Evolutionary conservation across 257 asterid species (phyloP).

Genomic region (Anisodus acutangulus): DNA sequence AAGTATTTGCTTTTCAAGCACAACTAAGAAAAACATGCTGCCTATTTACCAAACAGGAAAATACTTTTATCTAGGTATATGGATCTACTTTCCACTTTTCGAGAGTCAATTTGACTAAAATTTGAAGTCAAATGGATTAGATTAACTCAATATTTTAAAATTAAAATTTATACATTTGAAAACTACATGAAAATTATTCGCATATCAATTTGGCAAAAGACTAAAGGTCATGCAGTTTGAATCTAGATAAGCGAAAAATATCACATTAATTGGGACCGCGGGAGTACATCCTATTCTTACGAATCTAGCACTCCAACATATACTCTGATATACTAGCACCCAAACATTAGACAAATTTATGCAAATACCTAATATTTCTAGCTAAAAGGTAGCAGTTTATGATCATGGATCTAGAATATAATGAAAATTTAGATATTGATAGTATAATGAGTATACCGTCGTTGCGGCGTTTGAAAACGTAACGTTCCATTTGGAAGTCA

Average conservation of each 20-base stretch:
- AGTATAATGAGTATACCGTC: slow-evolving; percentile 1
- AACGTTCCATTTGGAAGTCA: slow-evolving; percentile 27
- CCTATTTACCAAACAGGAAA: not conserved
- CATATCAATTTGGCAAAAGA: no score
- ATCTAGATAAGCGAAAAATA: no score
- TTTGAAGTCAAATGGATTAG: no score
- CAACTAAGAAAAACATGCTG: not conserved
- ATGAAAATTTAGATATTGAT: not conserved
- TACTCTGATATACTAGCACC: not conserved
- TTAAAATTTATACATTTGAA: no score
- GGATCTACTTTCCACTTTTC: not conserved
- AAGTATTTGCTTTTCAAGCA: not conserved
- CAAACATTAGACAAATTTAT: not conserved
- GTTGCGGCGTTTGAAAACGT: slow-evolving; percentile 21
- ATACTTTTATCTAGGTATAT: not conserved
- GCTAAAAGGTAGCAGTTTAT: not conserved
- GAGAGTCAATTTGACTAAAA: no score
- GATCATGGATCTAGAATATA: not conserved
- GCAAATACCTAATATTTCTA: not conserved
- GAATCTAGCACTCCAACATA: not conserved
- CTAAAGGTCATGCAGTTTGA: no score
- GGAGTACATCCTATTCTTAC: not conserved
- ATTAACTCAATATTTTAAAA: no score
- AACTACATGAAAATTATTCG: no score
- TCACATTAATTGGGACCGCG: no score